Base-by-base conservation (phyloP, 306 rosid genomes). In the Cercis canadensis region DNA sequence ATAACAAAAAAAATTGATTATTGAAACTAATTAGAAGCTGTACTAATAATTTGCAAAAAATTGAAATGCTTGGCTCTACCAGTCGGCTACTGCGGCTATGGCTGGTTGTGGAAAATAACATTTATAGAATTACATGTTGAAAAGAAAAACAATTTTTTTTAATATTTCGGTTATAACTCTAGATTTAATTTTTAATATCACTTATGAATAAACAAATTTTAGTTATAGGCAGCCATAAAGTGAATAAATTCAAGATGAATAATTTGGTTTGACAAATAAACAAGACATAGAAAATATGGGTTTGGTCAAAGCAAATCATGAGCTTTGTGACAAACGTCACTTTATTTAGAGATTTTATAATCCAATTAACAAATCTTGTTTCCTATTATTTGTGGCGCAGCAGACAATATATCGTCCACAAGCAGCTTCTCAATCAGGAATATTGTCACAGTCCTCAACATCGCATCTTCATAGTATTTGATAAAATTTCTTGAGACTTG, bases 381-480 rank as follows among this genome's bases (percentile, higher is more conserved):
- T 33, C 52, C 39, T 37, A 11, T 15, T n/a, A 10, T 52, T 11
- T 31, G 24, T n/a, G 43, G 50, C 46, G 16, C 10, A 14, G 45
- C 55, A 11, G 63, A 59, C 52, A 53, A 65, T 65, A 3, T 65
- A 3, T 62, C 6, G 11, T 61, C 51, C 57, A 59, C 70, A 45
- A 62, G 39, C 62, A 29, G 37, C 51, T 34, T 37, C 65, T 57
- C 46, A 5, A 33, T 31, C 7, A 14, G 18, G 75, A 77, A 77
- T 69, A 84, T 80, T 70, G 58, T 56, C 49, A 49, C 74, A 37
- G 51, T 52, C 49, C 15, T 31, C 68, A n/a, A 66, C 73, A 45
- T 83, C 63, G 62, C 64, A 72, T 24, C 5, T 72, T 72, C 72
- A 15, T 50, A n/a, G n/a, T n/a, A n/a, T n/a, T n/a, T n/a, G n/a